Base-by-base conservation (phyloP, 768 basidiomycete genomes). In the Lactarius indigo region DNA sequence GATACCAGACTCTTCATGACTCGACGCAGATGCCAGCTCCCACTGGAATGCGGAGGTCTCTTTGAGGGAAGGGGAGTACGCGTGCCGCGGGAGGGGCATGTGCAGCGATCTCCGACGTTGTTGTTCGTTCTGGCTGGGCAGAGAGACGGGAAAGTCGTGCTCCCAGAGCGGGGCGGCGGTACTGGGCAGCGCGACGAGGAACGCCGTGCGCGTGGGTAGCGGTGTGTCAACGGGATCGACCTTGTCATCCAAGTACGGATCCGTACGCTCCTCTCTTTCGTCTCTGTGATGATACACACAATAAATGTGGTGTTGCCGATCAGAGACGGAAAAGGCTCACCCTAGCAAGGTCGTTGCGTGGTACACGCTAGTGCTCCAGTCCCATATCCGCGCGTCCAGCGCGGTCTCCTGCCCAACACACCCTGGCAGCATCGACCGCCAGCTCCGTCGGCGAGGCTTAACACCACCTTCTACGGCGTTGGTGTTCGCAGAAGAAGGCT, bases 341-440 rank as follows among this genome's bases (percentile, higher is more conserved):
- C 57, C 66, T 6, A 41, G 12, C 26, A 44, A 6, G 13, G 57
- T 10, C 4, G 33, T 44, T 35, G 65, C 61, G 47, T 42, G 30
- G 26, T 62, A 50, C 20, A 69, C 65, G 12, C 41, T 35, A 12
- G 41, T 28, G 12, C 56, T 61, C 64, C 64, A 61, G 41, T 69
- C 68, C 68, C 65, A 60, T 62, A 69, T 68, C 57, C 57, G 65
- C 28, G 44, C 52, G 30, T 69, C 58, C 23, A 69, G 30, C 9
- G 57, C 20, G 10, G 37, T 41, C 20, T 68, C 68, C 26, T 67
- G 65, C 8, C 26, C 41, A 33, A 57, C 33, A 17, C 30, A 28
- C 23, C 57, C 31, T 23, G 57, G 26, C 41, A 67, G 15, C 65
- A 59, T 59, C 8, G 39, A 42, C 20, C 52, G 65, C 23, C 31